phyloP scores from a whole-genome alignment of 2,329 filamentous ascomycete genomes.

The Xylaria sp. region DNA sequence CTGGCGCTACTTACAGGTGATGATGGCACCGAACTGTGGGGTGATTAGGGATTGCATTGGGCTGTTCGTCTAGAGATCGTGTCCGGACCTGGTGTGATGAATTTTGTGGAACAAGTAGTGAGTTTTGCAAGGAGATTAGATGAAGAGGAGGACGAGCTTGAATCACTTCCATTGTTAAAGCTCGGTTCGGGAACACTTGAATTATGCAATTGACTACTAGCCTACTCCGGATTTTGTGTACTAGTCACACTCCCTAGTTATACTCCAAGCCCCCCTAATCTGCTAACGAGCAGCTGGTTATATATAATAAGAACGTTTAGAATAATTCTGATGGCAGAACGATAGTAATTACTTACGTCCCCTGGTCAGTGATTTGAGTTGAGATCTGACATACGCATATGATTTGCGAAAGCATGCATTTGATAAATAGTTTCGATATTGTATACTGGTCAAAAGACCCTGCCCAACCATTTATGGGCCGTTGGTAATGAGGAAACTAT shows the following conservation, averaged over 20 bases:
- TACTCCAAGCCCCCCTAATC: neutral
- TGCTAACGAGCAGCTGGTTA: neutral
- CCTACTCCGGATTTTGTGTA: neutral
- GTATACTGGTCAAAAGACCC: neutral
- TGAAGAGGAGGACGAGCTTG: neutral
- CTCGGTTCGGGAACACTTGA: slow-evolving; percentile 15
- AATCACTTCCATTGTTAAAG: neutral
- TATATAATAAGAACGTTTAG: neutral
- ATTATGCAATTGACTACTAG: neutral
- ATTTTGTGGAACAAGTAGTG: neutral
- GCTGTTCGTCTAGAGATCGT: neutral
- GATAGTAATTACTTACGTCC: too few species aligned
- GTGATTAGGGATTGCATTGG: slow-evolving; percentile 13
- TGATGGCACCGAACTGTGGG: slow-evolving; percentile 28
- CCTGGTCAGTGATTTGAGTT: neutral
- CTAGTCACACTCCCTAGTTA: too few species aligned
- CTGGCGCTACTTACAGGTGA: slow-evolving; percentile 29
- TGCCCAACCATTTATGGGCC: neutral
- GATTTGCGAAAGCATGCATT: too few species aligned
- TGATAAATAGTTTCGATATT: neutral
- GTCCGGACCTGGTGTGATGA: neutral
- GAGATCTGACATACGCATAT: too few species aligned
- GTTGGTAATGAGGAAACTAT: neutral
- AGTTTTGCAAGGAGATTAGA: neutral
- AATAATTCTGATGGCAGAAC: neutral